These are phyloP conservation scores for Ceratobasidium sp. DNA, from an alignment of 1,284 basidiomycete genomes.

Conservation along the genomic window DNA sequence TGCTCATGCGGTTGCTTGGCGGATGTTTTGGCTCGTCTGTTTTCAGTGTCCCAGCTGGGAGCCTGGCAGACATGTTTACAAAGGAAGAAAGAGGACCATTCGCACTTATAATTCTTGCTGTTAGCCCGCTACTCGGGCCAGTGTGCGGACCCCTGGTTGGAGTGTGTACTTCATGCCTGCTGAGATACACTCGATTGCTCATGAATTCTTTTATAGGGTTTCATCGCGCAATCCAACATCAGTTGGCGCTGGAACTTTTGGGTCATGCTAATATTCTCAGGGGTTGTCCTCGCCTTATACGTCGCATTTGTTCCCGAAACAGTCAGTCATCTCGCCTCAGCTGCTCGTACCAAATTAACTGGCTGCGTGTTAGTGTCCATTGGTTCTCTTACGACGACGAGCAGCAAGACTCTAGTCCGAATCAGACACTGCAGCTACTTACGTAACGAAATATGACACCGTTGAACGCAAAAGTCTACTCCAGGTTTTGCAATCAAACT, in stretches of 20 bases:
- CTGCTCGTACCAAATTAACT: too few species aligned
- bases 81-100: conserved; percentile 26
- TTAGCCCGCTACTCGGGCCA: conserved; percentile 25
- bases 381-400: conserved; percentile 15
- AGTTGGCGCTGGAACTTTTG: conserved; percentile 41
- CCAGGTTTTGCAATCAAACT: conserved; percentile 58
- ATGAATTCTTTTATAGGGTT: conserved; percentile 6
- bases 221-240: conserved; percentile 22
- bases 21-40: conserved; percentile 36
- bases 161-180: neutral
- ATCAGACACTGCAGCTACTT: neutral
- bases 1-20: conserved; percentile 26
- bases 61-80: conserved; percentile 29
- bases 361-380: conserved; percentile 33
- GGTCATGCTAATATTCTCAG: conserved; percentile 37
- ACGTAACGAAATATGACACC: conserved; percentile 13
- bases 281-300: neutral
- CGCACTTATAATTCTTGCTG: conserved; percentile 10
- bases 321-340: neutral
- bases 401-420: conserved; percentile 9
- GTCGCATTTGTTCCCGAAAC: conserved; percentile 35
- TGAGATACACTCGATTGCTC: neutral
- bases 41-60: conserved; percentile 25
- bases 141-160: conserved; percentile 37
- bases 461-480: conserved; percentile 45